Conservation (phyloP, 2,329 filamentous ascomycete genomes). For the Curvularia hawaiiensis region DNA sequence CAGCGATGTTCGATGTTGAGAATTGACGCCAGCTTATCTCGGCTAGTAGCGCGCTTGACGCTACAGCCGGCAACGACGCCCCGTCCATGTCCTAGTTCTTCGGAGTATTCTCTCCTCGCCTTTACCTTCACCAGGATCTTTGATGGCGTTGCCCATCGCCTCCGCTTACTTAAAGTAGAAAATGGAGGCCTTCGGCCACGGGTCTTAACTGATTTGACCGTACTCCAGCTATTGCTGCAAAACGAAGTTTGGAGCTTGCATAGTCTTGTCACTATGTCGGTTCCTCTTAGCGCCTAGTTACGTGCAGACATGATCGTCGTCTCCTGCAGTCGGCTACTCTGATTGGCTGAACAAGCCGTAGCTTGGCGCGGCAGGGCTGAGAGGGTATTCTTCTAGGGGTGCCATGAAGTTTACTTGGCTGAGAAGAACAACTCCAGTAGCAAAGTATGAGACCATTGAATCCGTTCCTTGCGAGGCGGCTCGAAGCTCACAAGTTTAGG, state of each 20-base stretch:
- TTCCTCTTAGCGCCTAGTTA: conserved; percentile 7
- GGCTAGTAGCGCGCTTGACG: conserved; percentile 12
- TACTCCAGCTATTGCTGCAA: conserved; percentile 8
- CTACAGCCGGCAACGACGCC: background rate
- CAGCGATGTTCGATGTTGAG: conserved; percentile 1
- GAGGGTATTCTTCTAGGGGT: background rate
- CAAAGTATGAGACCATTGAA: background rate
- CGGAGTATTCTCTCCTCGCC: background rate
- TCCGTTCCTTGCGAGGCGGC: background rate
- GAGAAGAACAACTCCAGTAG: background rate
- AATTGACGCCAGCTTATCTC: background rate
- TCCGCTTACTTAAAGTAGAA: conserved; percentile 7
- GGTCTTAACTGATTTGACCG: conserved; percentile 2
- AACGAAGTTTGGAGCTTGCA: conserved; percentile 5
- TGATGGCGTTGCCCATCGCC: conserved; percentile 9
- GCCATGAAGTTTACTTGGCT: background rate
- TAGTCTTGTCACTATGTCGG: background rate
- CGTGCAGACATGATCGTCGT: conserved; percentile 3
- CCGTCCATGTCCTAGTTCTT: conserved; percentile 2
- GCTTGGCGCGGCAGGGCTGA: background rate
- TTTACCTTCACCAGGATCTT: background rate
- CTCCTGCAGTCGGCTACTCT: background rate
- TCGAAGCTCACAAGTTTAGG: background rate
- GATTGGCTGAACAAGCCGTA: conserved; percentile 5
- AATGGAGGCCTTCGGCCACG: background rate